These are phyloP conservation scores for Batkoa obscura DNA, from an alignment of 371 early-diverging fungal genomes.

Conservation along the genomic window DNA sequence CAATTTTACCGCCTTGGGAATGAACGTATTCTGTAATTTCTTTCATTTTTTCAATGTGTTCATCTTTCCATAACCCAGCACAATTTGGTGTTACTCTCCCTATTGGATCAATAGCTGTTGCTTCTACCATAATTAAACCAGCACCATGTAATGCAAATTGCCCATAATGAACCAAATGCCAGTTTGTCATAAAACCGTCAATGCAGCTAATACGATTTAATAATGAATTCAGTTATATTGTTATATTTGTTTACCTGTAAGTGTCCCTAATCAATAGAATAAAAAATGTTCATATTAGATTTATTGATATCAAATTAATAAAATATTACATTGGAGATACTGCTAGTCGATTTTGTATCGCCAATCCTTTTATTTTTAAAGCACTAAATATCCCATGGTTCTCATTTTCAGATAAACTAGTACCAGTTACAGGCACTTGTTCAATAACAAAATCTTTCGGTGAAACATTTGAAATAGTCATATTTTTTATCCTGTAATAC, in stretches of 20 bases:
- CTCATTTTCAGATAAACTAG: too few species aligned
- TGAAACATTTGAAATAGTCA: too few species aligned
- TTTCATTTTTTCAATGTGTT: slow-evolving; percentile 38
- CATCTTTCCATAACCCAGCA: slow-evolving; percentile 58
- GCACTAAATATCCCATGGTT: too few species aligned
- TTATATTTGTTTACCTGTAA: too few species aligned
- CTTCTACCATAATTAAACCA: slow-evolving; percentile 57
- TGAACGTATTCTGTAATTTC: slow-evolving; percentile 43
- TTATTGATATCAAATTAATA: too few species aligned
- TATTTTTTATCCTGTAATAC: too few species aligned
- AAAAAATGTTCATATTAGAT: too few species aligned
- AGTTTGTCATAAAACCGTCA: slow-evolving; percentile 30
- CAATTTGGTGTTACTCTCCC: slow-evolving; percentile 64
- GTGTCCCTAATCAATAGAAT: too few species aligned
- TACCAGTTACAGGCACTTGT: too few species aligned
- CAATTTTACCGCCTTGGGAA: slow-evolving; percentile 31
- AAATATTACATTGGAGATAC: slow-evolving; percentile 73
- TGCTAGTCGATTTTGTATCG: slow-evolving; percentile 46
- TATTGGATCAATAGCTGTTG: slow-evolving; percentile 47
- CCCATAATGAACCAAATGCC: slow-evolving; percentile 46
- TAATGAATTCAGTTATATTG: too few species aligned
- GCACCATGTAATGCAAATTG: slow-evolving; percentile 51
- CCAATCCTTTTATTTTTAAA: slow-evolving; percentile 27
- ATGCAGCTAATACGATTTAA: slow-evolving; percentile 39
- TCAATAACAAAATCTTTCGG: too few species aligned